Base-by-base conservation (phyloP, 106 monocot species). In the Amphibolis antarctica region DNA sequence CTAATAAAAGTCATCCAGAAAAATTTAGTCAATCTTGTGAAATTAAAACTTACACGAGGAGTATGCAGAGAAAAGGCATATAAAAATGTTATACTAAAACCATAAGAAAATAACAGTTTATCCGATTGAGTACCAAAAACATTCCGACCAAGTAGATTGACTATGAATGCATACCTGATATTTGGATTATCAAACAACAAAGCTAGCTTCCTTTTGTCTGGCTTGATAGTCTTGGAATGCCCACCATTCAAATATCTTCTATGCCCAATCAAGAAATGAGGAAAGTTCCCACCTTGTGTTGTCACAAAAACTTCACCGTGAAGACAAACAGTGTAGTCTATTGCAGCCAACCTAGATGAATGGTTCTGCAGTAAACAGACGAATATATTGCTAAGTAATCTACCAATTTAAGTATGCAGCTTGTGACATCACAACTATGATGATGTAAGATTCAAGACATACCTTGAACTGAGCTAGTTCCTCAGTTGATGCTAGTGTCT, bases 221-320 rank as follows among this genome's bases (percentile, higher is more conserved):
- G 96, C 45, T 91, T 98, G 63, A 98, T 87, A 25, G 96, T 90
- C 76, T 91, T 98, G 15, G 96, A 84, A 80, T 98, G 96, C 9
- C 90, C 96, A 67, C 78, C 84, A 71, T 87, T 78, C 30, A 98
- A 61, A 44, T 80, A 85, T 75, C 96, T 84, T 68, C 96, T 84
- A 64, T 98, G 96, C 20, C 96, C 96, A 51, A 98, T 81, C 50
- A 98, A 68, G 62, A 98, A 78, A 49, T 98, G 96, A 54, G 96
- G 90, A 57, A 98, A 98, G 53, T 98, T 98, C 61, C 96, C 96
- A 54, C 96, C 96, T 85, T 98, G 96, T 27, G 96, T 98, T 24
- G 90, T 84, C 66, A 98, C 87, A 78, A 98, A 98, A 42, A 98
- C 90, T 79, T 98, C 96, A 66, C 96, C 85, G 46, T 87, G 84